Evolutionary conservation across 768 basidiomycete species (phyloP), one percentile per base, ranked within the genome.

Genomic region (Trametes cingulata): DNA sequence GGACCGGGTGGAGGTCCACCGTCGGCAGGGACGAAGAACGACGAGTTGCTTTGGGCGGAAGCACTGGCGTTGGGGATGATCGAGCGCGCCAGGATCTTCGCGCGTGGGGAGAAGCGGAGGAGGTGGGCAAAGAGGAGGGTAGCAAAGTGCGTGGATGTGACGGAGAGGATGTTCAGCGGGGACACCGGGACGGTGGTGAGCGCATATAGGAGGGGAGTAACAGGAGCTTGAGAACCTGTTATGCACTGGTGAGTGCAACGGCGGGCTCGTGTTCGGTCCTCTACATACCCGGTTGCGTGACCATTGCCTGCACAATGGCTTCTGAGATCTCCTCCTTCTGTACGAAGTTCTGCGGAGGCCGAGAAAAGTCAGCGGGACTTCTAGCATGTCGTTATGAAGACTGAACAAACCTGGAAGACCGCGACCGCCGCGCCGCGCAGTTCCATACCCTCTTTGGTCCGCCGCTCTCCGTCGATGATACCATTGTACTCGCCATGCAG

Each of bases 401-500:
- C 29, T 33, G 4, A 33, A 33, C 29, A 10, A 33, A 95, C 93
- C 79, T 95, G 93, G 69, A 98, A 96, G 42, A 95, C 85, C 45
- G 76, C 79, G 9, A 90, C 83, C 1, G 93, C 94, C 0, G 88
- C 87, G 2, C 84, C 84, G 40, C 96, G 80, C 27, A 94, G 73
- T 67, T 90, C 90, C 51, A 91, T 78, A 14, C 80, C 86, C 50
- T 88, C 90, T 68, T 84, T 86, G 22, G 77, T 69, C 41, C 86
- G 76, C 66, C 82, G 85, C 49, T 74, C 82, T 46, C 82, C 78
- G 58, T 84, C 82, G 52, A 79, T 64, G 20, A 74, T 66, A n/a
- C 88, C 85, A 65, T 88, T 85, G 71, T 92, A 90, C 75, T 97
- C 95, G 1, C 95, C 96, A 57, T 96, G 88, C 39, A 98, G 76